These are phyloP conservation scores for Pseudogymnoascus sp. DNA, from an alignment of 2,329 filamentous ascomycete species.

Conservation along the genomic window DNA sequence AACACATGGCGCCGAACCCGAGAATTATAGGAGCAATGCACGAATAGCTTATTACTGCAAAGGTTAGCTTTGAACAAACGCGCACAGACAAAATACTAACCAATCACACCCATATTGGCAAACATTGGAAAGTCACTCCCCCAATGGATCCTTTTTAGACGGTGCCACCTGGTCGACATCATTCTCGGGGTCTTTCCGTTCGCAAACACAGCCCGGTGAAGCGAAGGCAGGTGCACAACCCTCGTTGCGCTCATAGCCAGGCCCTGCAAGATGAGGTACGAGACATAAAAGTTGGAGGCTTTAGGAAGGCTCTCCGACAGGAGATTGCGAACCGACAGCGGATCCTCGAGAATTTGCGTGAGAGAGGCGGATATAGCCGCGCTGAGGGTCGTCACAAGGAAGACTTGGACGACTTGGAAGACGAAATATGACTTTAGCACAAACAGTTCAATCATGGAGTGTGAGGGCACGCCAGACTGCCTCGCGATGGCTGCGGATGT, in stretches of 20 bases:
- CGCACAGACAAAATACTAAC: conserved; percentile 29
- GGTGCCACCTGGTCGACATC: conserved; percentile 49
- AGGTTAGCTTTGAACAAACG: conserved; percentile 8
- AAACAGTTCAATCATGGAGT: conserved; percentile 51
- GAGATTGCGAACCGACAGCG: conserved; percentile 38
- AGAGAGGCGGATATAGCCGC: conserved; percentile 52
- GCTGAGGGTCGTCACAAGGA: conserved; percentile 57
- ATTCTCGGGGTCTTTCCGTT: conserved; percentile 54
- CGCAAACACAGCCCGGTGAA: conserved; percentile 48
- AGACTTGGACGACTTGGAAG: conserved; percentile 58
- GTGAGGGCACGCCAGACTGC: conserved; percentile 48
- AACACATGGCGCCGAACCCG: conserved; percentile 53
- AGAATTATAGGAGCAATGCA: conserved; percentile 59
- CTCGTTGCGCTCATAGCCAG: conserved; percentile 52
- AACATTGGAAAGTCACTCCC: conserved; percentile 51
- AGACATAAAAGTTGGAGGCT: conserved; percentile 61
- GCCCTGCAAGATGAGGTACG: conserved; percentile 60
- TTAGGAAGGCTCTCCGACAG: conserved; percentile 50
- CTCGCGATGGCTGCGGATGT: conserved; percentile 44
- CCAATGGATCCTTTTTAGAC: conserved; percentile 46
- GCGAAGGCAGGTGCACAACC: conserved; percentile 49
- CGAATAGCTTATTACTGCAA: conserved; percentile 53
- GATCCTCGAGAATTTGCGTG: conserved; percentile 41
- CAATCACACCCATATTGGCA: conserved; percentile 45
- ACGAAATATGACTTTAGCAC: conserved; percentile 58